A percentile compares a stretch with the other conserved stretches of the same genome.
Conservation (phyloP, 176 grass and related monocot species). For the Oryza glumipatula region DNA sequence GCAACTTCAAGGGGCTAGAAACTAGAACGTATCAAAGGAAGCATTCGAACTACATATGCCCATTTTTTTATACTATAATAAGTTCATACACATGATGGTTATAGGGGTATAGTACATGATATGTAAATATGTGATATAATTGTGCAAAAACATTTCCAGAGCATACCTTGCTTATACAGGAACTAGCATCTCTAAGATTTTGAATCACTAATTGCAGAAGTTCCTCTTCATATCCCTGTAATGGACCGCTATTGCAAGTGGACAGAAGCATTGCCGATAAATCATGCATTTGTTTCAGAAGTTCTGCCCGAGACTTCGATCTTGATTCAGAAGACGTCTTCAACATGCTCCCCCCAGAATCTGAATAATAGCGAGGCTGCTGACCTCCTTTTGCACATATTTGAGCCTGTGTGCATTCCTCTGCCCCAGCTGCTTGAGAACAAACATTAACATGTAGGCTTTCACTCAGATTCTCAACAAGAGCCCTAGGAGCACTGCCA, state of each 20-base stretch:
- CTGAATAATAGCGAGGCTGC: conserved; percentile 29
- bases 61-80: conserved; percentile 24
- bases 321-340: conserved; percentile 33
- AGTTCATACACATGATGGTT: neutral
- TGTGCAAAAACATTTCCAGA: conserved; percentile 19
- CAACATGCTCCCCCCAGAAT: conserved; percentile 29
- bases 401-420: conserved; percentile 32
- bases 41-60: neutral
- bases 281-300: conserved; percentile 65
- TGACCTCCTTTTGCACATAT: conserved; percentile 40
- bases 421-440: conserved; percentile 38
- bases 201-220: conserved; percentile 58
- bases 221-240: conserved; percentile 54
- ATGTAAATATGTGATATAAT: neutral
- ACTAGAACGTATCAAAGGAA: conserved; percentile 1
- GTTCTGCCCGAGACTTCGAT: conserved; percentile 24
- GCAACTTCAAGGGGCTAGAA: conserved; percentile 6
- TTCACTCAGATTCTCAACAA: conserved; percentile 30
- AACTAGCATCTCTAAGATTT: conserved; percentile 66
- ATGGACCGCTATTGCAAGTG: conserved; percentile 43
- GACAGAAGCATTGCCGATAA: conserved; percentile 56
- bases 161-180: conserved; percentile 58
- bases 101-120: neutral
- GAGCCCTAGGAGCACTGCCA: conserved; percentile 24
- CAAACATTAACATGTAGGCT: conserved; percentile 28